Evolutionary conservation across 352 stramenopile species (phyloP), one percentile per base, ranked within the genome.

Genomic region (Pythium catenulatum): DNA sequence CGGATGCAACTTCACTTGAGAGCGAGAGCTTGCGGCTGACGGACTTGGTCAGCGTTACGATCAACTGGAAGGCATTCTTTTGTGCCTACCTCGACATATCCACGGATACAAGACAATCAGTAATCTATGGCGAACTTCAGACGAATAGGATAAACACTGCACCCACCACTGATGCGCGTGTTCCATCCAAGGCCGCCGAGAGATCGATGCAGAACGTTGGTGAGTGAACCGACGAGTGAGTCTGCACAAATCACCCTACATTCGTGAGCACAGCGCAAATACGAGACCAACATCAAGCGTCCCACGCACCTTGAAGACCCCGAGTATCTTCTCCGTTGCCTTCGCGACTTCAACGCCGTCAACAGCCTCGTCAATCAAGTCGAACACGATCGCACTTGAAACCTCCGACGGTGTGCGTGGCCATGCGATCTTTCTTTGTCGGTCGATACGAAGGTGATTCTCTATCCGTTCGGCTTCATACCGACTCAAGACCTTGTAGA

Each of bases 41-140:
- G 41, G 90, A 95, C 86, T 96, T 97, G 73, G 87, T 96, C 13
- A 97, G 88, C 0, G 95, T 97, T 14, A 96, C 89, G 9, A 98
- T 77, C 6, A 98, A 70, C 41, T 98, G 95, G 14, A 96, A 93
- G 1, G 93, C 92, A 79, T 97, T 97, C 65, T 90, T 92, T 34
- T 96, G 93, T 15, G 92, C 91, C 95, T 97, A 73, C 25, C 52
- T 32, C 27, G 46, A 43, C 23, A 81, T 39, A 25, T 72, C n/a
- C n/a, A n/a, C n/a, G n/a, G 27, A 50, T 65, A 52, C 15, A 65
- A 45, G 58, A 82, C 45, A 52, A 25, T 19, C 7, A 65, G 48
- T 32, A 19, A 59, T 27, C 66, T 46, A 34, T 37, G 79, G 45
- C 21, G 23, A 32, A 72, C 66, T 30, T 15, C 19, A 30, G n/a